Evolutionary conservation across 345 rosid species (phyloP).

Genomic region (Odontarrhena argentea): DNA sequence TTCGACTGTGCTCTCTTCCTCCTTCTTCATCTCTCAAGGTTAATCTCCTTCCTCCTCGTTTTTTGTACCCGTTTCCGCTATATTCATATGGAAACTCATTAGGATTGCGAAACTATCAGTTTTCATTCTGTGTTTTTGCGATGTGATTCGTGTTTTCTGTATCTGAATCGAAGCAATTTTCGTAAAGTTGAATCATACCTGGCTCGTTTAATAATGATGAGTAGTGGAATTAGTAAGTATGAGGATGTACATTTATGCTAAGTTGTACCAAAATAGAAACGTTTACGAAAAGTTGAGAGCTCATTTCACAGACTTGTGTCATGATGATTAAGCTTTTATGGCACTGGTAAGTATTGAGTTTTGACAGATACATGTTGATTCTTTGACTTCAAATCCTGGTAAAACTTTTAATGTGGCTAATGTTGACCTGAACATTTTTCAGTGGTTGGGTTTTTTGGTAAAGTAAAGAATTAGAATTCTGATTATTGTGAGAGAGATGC

Average conservation of each 20-base stretch:
- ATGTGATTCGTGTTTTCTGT: neutral
- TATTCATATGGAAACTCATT: neutral
- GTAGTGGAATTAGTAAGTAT: neutral
- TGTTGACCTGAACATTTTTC: neutral
- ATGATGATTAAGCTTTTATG: neutral
- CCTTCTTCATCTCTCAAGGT: constrained; percentile 39
- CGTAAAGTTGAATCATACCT: neutral
- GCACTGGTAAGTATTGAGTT: neutral
- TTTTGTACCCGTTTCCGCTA: neutral
- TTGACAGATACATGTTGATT: neutral
- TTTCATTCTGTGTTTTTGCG: neutral
- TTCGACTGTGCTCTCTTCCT: constrained; percentile 30
- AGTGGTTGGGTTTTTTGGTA: neutral
- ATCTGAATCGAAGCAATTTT: constrained; percentile 1
- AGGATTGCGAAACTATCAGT: constrained; percentile 5
- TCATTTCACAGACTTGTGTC: constrained; percentile 6
- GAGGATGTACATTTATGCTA: neutral
- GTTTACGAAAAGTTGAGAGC: neutral
- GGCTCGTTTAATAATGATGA: constrained; percentile 9
- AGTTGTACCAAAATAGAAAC: neutral
- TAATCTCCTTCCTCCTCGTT: neutral
- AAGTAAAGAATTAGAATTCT: neutral
- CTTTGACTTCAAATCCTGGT: constrained; percentile 1
- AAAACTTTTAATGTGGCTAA: no score
- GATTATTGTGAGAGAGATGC: neutral